Conservation (phyloP, 371 early-diverging fungal genomes). For the Circinella minor region DNA sequence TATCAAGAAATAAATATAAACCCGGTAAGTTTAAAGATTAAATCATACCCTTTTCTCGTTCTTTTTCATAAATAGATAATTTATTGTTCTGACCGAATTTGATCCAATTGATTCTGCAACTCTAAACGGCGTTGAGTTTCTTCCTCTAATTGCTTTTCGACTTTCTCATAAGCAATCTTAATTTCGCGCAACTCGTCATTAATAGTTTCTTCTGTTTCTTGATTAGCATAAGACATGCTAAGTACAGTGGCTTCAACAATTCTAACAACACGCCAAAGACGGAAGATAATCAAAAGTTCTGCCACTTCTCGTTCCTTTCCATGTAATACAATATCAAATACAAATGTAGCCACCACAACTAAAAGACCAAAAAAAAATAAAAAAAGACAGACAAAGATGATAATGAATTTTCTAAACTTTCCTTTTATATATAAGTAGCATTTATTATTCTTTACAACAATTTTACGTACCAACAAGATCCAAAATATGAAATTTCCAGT, state of each 20-base stretch:
- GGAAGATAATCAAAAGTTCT: slow-evolving; percentile 52
- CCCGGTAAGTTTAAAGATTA: too few relatives aligned
- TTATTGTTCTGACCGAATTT: slow-evolving; percentile 4
- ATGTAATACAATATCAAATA: slow-evolving; percentile 43
- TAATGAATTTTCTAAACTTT: too few relatives aligned
- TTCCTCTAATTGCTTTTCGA: slow-evolving; percentile 30
- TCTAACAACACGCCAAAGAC: slow-evolving; percentile 56
- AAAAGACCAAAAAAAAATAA: not conserved
- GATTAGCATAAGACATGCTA: slow-evolving; percentile 35
- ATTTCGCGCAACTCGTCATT: slow-evolving; percentile 20
- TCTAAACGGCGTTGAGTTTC: slow-evolving; percentile 21
- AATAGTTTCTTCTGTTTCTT: slow-evolving; percentile 31
- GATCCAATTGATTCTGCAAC: slow-evolving; percentile 8
- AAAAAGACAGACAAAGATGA: too few relatives aligned
- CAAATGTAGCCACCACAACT: slow-evolving; percentile 48
- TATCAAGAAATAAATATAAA: too few relatives aligned
- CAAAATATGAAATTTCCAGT: slow-evolving; percentile 54
- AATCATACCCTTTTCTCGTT: too few relatives aligned
- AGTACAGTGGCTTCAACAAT: slow-evolving; percentile 48
- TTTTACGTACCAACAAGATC: slow-evolving; percentile 40
- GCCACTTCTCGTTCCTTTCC: slow-evolving; percentile 58
- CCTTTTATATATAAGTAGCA: not conserved
- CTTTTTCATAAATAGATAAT: too few relatives aligned
- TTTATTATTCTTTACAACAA: not conserved
- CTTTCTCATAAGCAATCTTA: slow-evolving; percentile 20